Evolutionary conservation across 2,329 filamentous ascomycete species (phyloP).

Genomic region (Ophiostoma montium): DNA sequence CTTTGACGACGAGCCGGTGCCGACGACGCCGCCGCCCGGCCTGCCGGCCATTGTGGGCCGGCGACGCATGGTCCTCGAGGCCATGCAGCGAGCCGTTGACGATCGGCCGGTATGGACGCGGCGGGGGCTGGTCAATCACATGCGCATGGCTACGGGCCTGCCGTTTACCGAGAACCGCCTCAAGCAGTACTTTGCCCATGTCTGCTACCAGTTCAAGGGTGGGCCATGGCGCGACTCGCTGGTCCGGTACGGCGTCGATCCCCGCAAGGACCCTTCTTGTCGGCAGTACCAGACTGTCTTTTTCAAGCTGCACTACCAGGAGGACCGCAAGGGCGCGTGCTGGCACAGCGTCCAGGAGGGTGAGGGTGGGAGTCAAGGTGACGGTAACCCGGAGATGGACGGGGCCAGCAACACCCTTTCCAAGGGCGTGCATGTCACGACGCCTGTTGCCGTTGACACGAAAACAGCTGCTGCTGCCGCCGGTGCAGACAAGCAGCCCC

Average conservation of each 20-base stretch:
- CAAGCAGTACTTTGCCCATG: conserved; percentile 66
- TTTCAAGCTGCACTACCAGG: conserved; percentile 54
- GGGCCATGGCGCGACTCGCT: conserved; percentile 87
- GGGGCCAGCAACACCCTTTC: no score
- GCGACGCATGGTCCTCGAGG: conserved; percentile 39
- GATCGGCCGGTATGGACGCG: conserved; percentile 77
- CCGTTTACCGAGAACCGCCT: conserved; percentile 37
- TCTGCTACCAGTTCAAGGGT: conserved; percentile 82
- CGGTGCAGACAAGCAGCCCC: neutral
- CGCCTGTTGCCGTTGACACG: neutral
- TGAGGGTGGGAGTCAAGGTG: no score
- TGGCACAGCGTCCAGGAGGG: conserved; percentile 17
- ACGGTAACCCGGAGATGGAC: no score
- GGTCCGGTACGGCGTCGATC: conserved; percentile 75
- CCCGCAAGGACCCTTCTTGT: conserved; percentile 60
- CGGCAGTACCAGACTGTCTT: conserved; percentile 79
- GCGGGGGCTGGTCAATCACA: conserved; percentile 61
- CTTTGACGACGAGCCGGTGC: conserved; percentile 46
- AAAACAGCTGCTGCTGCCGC: neutral
- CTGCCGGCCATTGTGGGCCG: conserved; percentile 25
- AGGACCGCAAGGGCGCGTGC: conserved; percentile 28
- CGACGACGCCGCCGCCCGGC: conserved; percentile 44
- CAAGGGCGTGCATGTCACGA: neutral
- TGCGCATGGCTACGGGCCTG: conserved; percentile 30
- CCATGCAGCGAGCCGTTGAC: conserved; percentile 51